Conservation (phyloP, 345 rosid genomes). For the Salix udensis region DNA sequence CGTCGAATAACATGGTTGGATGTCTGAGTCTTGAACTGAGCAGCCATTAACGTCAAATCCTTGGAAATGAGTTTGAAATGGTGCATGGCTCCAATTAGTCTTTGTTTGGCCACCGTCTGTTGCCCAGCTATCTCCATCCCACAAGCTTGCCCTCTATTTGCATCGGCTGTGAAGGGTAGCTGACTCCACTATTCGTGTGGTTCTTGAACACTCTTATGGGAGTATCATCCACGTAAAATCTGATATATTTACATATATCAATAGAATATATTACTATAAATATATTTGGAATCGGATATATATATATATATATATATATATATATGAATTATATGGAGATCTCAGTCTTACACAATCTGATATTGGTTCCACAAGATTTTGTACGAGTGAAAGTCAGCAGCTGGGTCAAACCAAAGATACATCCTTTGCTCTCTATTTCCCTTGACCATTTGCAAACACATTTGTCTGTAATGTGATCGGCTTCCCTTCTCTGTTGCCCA, state of each 20-base stretch:
- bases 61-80: constrained; percentile 47
- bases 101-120: constrained; percentile 54
- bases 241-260: constrained; percentile 3
- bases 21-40: neutral
- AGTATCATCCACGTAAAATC: constrained; percentile 54
- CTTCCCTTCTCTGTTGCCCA: constrained; percentile 57
- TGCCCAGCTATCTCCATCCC: constrained; percentile 68
- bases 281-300: neutral
- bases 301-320: too few species aligned
- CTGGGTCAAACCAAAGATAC: constrained; percentile 67
- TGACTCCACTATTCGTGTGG: constrained; percentile 31
- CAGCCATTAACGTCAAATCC: constrained; percentile 48
- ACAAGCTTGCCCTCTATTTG: constrained; percentile 51
- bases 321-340: neutral
- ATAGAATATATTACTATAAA: too few species aligned
- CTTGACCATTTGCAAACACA: constrained; percentile 47
- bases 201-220: constrained; percentile 81
- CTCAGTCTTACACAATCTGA: constrained; percentile 60
- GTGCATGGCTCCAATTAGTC: constrained; percentile 55
- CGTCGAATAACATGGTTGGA: constrained; percentile 23
- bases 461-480: constrained; percentile 58
- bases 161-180: constrained; percentile 54
- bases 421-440: constrained; percentile 57
- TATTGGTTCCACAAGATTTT: constrained; percentile 62
- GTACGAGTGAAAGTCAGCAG: constrained; percentile 51